Percentiles rank a stretch among this genome's conserved stretches.
Conservation (phyloP, 2,329 filamentous ascomycete species). For the Alternaria atra region DNA sequence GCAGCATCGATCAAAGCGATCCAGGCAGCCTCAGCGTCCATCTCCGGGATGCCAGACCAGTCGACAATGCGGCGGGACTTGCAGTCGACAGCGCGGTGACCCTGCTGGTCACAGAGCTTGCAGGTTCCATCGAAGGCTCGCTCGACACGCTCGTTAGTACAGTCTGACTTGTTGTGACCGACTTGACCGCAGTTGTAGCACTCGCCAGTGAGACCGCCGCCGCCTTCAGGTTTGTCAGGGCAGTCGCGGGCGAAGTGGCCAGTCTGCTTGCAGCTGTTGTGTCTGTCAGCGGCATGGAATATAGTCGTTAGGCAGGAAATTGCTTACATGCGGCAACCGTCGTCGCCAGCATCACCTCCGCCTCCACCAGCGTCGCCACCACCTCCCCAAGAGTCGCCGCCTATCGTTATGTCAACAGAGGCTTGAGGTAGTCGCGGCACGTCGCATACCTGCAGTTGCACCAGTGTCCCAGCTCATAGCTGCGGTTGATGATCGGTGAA, state of each 20-base stretch:
- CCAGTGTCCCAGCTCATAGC: constrained; percentile 37
- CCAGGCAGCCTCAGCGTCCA: constrained; percentile 62
- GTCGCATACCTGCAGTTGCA: constrained; percentile 18
- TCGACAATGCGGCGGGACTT: constrained; percentile 51
- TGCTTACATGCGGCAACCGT: constrained; percentile 55
- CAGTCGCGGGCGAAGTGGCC: constrained; percentile 62
- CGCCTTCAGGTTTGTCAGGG: constrained; percentile 52
- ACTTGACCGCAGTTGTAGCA: constrained; percentile 70
- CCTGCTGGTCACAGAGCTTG: constrained; percentile 62
- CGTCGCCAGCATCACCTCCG: constrained; percentile 39
- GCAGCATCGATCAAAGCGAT: constrained; percentile 59
- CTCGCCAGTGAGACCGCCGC: constrained; percentile 52
- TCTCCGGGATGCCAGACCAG: constrained; percentile 56
- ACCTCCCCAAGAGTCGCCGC: constrained; percentile 31
- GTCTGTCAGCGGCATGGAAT: constrained; percentile 36
- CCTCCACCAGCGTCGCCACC: constrained; percentile 17
- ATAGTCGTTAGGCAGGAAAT: neutral
- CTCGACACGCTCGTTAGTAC: constrained; percentile 64
- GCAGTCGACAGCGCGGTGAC: constrained; percentile 61
- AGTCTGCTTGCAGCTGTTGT: constrained; percentile 52
- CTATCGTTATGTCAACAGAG: constrained; percentile 19
- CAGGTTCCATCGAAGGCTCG: constrained; percentile 65
- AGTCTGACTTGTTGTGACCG: constrained; percentile 71
- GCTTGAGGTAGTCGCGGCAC: constrained; percentile 8
- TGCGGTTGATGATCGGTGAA: neutral